A percentile compares a stretch with the other conserved stretches of the same genome.
Evolutionary conservation across 352 stramenopile genomes (phyloP).

Genomic region (Globisporangium cystogenes): DNA sequence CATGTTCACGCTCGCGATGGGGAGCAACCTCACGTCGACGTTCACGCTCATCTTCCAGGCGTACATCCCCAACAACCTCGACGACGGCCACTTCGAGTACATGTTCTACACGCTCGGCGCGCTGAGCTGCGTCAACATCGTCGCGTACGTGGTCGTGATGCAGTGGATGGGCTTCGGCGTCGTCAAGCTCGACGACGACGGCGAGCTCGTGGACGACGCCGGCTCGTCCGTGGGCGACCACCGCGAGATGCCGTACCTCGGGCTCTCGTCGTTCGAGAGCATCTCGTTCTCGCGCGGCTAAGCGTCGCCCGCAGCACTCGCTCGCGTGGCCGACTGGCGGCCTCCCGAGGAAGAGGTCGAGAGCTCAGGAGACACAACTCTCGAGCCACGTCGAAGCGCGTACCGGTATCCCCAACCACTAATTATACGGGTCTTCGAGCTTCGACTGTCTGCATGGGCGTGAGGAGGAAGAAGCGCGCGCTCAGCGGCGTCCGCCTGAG

Average conservation of each 20-base stretch:
- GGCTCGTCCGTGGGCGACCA: conserved; percentile 1
- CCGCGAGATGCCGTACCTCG: neutral
- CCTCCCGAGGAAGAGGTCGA: no score
- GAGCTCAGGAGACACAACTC: no score
- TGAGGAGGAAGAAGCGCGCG: conserved; percentile 32
- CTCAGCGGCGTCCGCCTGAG: conserved; percentile 43
- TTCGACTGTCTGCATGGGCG: conserved; percentile 16
- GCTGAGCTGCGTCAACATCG: conserved; percentile 70
- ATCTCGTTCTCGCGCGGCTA: conserved; percentile 31
- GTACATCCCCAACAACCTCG: conserved; percentile 65
- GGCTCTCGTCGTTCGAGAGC: conserved; percentile 67
- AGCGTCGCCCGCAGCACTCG: conserved; percentile 1
- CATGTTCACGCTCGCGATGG: conserved; percentile 86
- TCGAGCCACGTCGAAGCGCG: no score
- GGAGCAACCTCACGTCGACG: conserved; percentile 83
- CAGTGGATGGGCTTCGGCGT: conserved; percentile 87
- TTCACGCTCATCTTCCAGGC: conserved; percentile 84
- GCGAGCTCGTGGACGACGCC: conserved; percentile 27
- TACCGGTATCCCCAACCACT: no score
- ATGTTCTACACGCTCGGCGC: conserved; percentile 85
- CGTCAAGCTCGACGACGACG: conserved; percentile 62
- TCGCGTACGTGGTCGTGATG: conserved; percentile 75
- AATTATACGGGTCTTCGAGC: no score
- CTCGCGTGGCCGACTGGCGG: no score
- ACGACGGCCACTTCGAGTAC: conserved; percentile 85